phyloP scores from a whole-genome alignment of 305 asterid genomes.

The Fraxinus floribunda region DNA sequence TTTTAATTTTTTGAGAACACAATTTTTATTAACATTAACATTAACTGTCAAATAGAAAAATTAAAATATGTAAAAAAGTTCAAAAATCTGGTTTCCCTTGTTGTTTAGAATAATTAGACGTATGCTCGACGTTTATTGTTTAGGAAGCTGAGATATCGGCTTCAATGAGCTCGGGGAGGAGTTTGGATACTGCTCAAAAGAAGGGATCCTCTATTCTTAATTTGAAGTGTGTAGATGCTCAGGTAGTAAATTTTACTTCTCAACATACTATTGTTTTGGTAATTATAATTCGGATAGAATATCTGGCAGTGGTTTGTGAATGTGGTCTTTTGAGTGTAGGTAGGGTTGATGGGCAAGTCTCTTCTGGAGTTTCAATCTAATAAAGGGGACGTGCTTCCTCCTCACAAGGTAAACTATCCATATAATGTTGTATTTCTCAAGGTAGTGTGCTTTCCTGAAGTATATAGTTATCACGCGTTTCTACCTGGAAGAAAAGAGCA shows the following conservation, averaged over 20 bases:
- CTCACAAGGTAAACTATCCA: slow-evolving; percentile 68
- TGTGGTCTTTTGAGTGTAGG: slow-evolving; percentile 43
- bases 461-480: background rate
- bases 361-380: slow-evolving; percentile 88
- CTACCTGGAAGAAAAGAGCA: background rate
- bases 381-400: slow-evolving; percentile 90
- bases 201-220: slow-evolving; percentile 84
- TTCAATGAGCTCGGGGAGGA: slow-evolving; percentile 77
- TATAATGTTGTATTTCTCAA: slow-evolving; percentile 13
- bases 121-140: slow-evolving; percentile 10
- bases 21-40: background rate
- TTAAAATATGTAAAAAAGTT: background rate
- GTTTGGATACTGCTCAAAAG: slow-evolving; percentile 83
- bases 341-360: slow-evolving; percentile 90
- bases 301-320: slow-evolving; percentile 10
- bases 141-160: slow-evolving; percentile 93
- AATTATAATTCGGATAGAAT: background rate
- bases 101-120: background rate
- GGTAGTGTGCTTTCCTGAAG: slow-evolving; percentile 14
- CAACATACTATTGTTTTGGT: background rate
- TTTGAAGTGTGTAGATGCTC: slow-evolving; percentile 94
- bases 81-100: background rate
- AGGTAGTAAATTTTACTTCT: slow-evolving; percentile 40
- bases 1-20: background rate
- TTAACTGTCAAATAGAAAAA: background rate